Base-by-base conservation (phyloP, 148 eudicot genomes). In the Persicaria tinctoria region DNA sequence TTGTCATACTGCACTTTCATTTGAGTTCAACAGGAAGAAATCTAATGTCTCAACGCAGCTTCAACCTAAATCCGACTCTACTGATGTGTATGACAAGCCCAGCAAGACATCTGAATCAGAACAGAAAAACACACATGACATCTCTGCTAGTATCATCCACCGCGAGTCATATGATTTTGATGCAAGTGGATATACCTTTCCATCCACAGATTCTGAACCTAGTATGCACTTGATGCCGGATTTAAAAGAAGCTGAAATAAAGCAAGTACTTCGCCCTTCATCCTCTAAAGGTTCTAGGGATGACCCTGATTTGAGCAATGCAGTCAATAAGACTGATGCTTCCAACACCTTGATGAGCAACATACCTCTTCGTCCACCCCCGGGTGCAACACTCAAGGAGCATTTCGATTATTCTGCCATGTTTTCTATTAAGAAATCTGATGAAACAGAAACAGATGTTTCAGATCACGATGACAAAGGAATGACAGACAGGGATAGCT, bases 131-230 rank as follows among this genome's bases (percentile, higher is more conserved):
- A 77, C 18, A 53, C 76, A 32, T 66, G 80, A 41, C 63, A 53
- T 46, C 64, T 60, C 13, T n/a, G 70, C 78, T 78, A 74, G 77
- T 9, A 79, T 81, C 54, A 74, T 76, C 38, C 76, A 79, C 70
- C 14, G 82, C 41, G 77, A 78, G 53, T 84, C 87, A 20, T 79
- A 82, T 75, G 90, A 82, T 76, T 87, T 78, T 82, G 91, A 85
- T 78, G 82, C 78, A 70, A 71, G 48, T 17, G 83, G 80, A 20
- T 68, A 74, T 77, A 77, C 75, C 68, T 80, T 83, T 78, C 84
- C 76, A 32, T 84, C 82, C 76, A 77, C 76, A 32, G 84, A 81
- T 68, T 60, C 80, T 32, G 85, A 80, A 57, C 75, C 81, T 16
- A 82, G 80, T 75, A 73, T 47, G 27, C 46, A 69, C 46, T 53